Evolutionary conservation across 1,284 basidiomycete species (phyloP).

Genomic region (Meira miltonrushii): DNA sequence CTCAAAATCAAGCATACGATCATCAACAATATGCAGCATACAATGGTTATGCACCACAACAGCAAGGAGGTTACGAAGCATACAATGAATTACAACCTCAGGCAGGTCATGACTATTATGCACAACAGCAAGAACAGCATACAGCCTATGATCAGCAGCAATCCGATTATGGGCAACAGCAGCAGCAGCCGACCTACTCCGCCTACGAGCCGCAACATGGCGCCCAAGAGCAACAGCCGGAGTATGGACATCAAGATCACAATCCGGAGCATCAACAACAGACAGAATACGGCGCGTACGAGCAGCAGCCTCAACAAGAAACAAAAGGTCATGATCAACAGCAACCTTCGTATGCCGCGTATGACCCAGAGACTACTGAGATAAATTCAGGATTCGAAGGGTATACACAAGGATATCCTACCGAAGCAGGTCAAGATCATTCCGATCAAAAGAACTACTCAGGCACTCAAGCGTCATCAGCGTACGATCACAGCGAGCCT

Average conservation of each 20-base stretch:
- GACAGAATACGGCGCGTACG: slow-evolving; percentile 6
- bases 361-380: background rate
- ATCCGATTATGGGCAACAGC: background rate
- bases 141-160: background rate
- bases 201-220: slow-evolving; percentile 4
- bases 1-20: slow-evolving; percentile 1
- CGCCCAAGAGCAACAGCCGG: background rate
- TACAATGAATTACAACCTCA: slow-evolving; percentile 5
- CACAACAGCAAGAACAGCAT: slow-evolving; percentile 12
- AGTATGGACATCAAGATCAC: background rate
- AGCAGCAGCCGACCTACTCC: background rate
- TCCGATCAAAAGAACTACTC: background rate
- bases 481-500: no score
- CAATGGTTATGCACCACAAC: slow-evolving; percentile 5
- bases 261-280: slow-evolving; percentile 1
- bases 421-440: no score
- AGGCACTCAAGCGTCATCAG: no score
- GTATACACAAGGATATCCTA: no score
- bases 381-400: background rate
- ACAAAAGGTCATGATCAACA: slow-evolving; percentile 11
- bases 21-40: slow-evolving; percentile 8
- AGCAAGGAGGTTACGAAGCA: slow-evolving; percentile 6
- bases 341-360: background rate
- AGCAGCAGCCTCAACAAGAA: slow-evolving; percentile 9
- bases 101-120: slow-evolving; percentile 3